Evolutionary conservation across 108 stramenopile genomes (phyloP).

Genomic region (Discostella stelligeroides): DNA sequence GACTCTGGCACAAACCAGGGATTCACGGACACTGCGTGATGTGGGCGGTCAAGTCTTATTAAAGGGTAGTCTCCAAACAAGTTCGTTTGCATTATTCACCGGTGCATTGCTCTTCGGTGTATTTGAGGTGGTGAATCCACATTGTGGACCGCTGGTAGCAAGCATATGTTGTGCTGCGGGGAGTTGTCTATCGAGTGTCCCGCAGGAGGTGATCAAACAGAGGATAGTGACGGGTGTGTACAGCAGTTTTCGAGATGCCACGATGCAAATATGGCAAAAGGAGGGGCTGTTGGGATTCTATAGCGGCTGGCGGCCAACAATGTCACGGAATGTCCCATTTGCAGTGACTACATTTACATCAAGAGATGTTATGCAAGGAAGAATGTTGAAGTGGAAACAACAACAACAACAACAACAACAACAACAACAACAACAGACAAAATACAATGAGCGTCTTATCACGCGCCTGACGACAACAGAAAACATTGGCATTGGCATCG

Average conservation of each 20-base stretch:
- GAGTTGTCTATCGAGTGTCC: conserved; percentile 64
- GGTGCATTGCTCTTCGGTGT: conserved; percentile 71
- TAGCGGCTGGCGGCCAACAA: conserved; percentile 62
- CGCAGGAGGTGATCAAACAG: conserved; percentile 80
- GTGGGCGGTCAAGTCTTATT: conserved; percentile 50
- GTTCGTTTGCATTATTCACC: conserved; percentile 62
- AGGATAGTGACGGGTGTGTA: conserved; percentile 70
- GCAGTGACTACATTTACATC: conserved; percentile 65
- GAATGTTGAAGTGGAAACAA: conserved; percentile 21
- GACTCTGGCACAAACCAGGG: conserved; percentile 71
- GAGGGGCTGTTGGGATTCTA: conserved; percentile 72
- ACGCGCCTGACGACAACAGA: conserved; percentile 26
- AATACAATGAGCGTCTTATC: conserved; percentile 9
- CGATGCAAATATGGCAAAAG: conserved; percentile 43
- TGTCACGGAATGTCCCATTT: conserved; percentile 73
- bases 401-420: conserved; percentile 10
- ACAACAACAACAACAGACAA: conserved; percentile 8
- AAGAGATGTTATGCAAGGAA: conserved; percentile 39
- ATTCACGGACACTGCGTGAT: conserved; percentile 58
- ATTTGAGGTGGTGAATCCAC: conserved; percentile 37
- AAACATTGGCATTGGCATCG: conserved; percentile 56
- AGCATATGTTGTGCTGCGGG: conserved; percentile 56
- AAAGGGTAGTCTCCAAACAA: conserved; percentile 61
- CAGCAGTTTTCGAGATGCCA: conserved; percentile 61
- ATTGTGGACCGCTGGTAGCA: conserved; percentile 46